These are phyloP conservation scores for Cornus florida DNA, from an alignment of 148 eudicot genomes.

Conservation along the genomic window DNA sequence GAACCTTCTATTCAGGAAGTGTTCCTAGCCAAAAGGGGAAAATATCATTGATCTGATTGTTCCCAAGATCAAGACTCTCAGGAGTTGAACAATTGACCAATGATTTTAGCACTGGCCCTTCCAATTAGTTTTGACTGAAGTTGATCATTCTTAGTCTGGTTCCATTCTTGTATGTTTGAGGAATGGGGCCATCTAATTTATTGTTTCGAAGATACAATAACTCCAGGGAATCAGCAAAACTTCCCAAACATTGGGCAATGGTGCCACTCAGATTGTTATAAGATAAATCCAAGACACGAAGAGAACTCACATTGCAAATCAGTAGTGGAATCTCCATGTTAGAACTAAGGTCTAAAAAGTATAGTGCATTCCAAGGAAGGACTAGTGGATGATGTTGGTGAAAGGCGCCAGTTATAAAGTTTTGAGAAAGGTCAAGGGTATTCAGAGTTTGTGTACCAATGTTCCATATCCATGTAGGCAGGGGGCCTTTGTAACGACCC, in stretches of 20 bases:
- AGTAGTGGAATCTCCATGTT: constrained; percentile 18
- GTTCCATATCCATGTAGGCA: constrained; percentile 33
- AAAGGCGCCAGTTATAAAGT: constrained; percentile 20
- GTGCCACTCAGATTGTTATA: constrained; percentile 17
- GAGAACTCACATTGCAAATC: constrained; percentile 24
- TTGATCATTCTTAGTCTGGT: constrained; percentile 23
- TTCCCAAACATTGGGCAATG: constrained; percentile 35
- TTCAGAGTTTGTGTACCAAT: constrained; percentile 15
- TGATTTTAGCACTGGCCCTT: constrained; percentile 31
- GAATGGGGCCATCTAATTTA: constrained; percentile 21
- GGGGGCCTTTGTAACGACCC: too few relatives aligned
- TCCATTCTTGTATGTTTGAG: not conserved
- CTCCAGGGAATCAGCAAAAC: constrained; percentile 12
- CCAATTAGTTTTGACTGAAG: constrained; percentile 23
- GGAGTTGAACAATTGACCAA: constrained; percentile 12
- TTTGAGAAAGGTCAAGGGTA: not conserved
- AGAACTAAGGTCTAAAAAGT: not conserved
- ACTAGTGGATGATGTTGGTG: not conserved
- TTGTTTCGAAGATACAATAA: constrained; percentile 26
- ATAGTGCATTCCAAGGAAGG: constrained; percentile 18
- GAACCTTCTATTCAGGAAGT: constrained; percentile 25
- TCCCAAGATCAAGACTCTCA: constrained; percentile 26
- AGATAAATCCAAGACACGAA: constrained; percentile 10
- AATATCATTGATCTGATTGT: constrained; percentile 23
- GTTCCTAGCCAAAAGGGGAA: constrained; percentile 34